Base-by-base conservation (phyloP, 2,329 filamentous ascomycete species). In the Penicillium sclerotigenum region DNA sequence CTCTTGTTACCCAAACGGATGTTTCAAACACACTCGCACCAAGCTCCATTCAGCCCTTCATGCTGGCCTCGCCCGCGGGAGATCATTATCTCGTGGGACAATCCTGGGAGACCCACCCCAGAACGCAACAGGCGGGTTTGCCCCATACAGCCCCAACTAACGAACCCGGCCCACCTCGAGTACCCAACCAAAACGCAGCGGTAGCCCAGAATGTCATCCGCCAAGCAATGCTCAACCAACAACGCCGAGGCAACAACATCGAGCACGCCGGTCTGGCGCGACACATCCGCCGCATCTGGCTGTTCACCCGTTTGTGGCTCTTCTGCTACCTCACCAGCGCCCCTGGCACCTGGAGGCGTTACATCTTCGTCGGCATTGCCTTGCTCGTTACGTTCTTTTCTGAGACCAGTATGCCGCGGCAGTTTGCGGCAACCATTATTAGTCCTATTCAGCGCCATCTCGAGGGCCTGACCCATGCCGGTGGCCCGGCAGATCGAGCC, bases 301-400 rank as follows among this genome's bases (percentile, higher is more conserved):
- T 86, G 2, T 77, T 85, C 24, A 71, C 84, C 47, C 80, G 84
- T 10, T 69, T 86, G 20, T 79, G 82, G 55, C 79, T 82, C 56
- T 83, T 86, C 64, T 78, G 81, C 52, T 86, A 83, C 66, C 78
- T 87, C 64, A 78, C 85, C 57, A 79, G 79, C 28, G 76, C 77
- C 22, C 72, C 77, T n/a, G 75, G 75, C 6, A 77, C 74, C 4
- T 79, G 75, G 75, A 70, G 72, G 10, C 75, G 77, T 26, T 70
- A 73, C 31, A 47, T 77, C 18, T 69, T 78, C 29, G 72, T 80
- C 28, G 58, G 65, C 8, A 46, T 71, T 6, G 71, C 77, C 8
- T 65, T 73, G 6, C 48, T 78, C 14, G 58, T 74, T 24, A 70
- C 76, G 22, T 62, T 78, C 5, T 63, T 79, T 13, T 77, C 75